These are phyloP conservation scores for Nemophila menziesii DNA, from an alignment of 257 asterid species.

Conservation along the genomic window DNA sequence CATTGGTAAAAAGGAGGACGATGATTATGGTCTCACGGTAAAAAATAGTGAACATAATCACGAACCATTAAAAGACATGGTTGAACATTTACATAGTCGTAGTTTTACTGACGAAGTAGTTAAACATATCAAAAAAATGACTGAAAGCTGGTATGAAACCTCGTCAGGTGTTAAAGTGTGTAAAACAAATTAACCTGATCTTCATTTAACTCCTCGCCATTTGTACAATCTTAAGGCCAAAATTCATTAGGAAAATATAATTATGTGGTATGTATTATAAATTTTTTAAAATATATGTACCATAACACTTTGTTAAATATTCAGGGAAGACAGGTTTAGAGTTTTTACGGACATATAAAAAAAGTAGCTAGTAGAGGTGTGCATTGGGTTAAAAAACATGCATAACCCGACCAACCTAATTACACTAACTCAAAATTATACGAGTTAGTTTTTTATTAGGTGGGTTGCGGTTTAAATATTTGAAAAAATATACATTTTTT, in stretches of 20 bases:
- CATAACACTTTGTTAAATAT: too few relatives aligned
- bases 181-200: slow-evolving; percentile 33
- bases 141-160: slow-evolving; percentile 43
- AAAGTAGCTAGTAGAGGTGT: too few relatives aligned
- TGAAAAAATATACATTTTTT: too few relatives aligned
- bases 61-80: slow-evolving; percentile 36
- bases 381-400: too few relatives aligned
- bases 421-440: too few relatives aligned
- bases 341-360: slow-evolving; percentile 25
- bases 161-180: slow-evolving; percentile 27
- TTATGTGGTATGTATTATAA: slow-evolving; percentile 23
- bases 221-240: slow-evolving; percentile 41
- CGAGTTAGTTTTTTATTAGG: too few relatives aligned
- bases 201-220: slow-evolving; percentile 37
- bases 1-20: slow-evolving; percentile 36
- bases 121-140: slow-evolving; percentile 29
- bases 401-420: too few relatives aligned
- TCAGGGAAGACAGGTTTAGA: slow-evolving; percentile 32
- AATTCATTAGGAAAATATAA: slow-evolving; percentile 30
- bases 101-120: slow-evolving; percentile 35
- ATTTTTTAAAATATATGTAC: too few relatives aligned
- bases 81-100: slow-evolving; percentile 39
- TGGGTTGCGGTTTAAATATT: too few relatives aligned
- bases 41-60: slow-evolving; percentile 40
- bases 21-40: slow-evolving; percentile 32